Evolutionary conservation across 2,329 filamentous ascomycete species (phyloP), one percentile per base, ranked within the genome.

Genomic region (Botrytis hyacinthi): DNA sequence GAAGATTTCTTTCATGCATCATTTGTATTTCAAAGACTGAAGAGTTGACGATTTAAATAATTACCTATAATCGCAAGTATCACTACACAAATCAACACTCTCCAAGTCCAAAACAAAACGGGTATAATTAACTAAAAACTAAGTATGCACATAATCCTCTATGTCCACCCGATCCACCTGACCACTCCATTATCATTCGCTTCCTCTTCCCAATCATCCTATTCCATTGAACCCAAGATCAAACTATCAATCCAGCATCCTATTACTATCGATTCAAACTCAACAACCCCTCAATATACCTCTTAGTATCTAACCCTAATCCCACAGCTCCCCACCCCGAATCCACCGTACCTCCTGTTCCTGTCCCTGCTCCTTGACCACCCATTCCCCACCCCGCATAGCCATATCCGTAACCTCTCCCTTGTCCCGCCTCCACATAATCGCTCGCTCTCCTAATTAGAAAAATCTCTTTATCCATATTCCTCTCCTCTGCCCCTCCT

Each of bases 251-350:
- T 18, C 51, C 14, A 54, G 14, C n/a, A 32, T 29, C 51, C n/a
- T 18, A 54, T 54, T 54, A 29, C 73, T 78, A 80, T 62, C 77
- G 70, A 74, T 76, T 78, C 12, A 94, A 81, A 79, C 86, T 93
- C 81, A 94, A 83, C 73, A 95, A 80, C 1, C 89, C 90, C 81
- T 94, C 92, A 6, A 94, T 89, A 81, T 94, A 94, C 80, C 87
- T 88, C 81, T 90, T 87, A 44, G 92, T 93, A 84, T 95, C 92
- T 48, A 94, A 86, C 0, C 92, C 92, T 76, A 95, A 93, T 0
- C 92, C 92, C 18, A 62, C 22, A 14, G 51, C 70, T 16, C 70
- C 63, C 70, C 61, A 68, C 1, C 40, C 70, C 7, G 42, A 40
- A 40, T 57, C 48, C 20, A 8, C 46, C 20, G 29, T 44, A 26